Conservation (phyloP, 225 moss, liverwort and hornwort genomes). For the Polytrichum commune region DNA sequence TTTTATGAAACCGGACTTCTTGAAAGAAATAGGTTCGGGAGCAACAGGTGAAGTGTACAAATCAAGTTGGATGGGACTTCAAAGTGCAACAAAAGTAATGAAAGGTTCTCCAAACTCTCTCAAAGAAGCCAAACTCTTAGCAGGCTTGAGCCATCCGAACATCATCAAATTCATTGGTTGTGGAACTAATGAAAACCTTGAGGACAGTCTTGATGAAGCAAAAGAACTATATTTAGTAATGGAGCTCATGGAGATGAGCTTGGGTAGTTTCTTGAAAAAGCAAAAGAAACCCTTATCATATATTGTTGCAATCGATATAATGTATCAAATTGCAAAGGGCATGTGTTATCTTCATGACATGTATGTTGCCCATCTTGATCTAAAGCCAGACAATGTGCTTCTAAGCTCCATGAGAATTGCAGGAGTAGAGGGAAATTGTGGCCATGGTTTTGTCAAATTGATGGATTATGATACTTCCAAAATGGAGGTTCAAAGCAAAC, state of each 20-base stretch:
- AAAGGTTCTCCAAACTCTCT: neutral
- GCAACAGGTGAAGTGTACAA: neutral
- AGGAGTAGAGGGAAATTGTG: neutral
- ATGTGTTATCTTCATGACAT: slow-evolving; percentile 5
- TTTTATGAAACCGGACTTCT: too few relatives aligned
- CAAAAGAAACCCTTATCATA: neutral
- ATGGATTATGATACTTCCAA: slow-evolving; percentile 1
- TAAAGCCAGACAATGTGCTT: slow-evolving; percentile 8
- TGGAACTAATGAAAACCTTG: neutral
- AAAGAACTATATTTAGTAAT: neutral
- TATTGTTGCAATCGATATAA: neutral
- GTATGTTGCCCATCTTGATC: slow-evolving; percentile 2
- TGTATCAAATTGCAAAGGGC: slow-evolving; percentile 3
- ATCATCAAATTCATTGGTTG: slow-evolving; percentile 19
- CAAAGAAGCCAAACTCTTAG: slow-evolving; percentile 15
- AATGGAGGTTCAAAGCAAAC: neutral
- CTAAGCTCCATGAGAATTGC: neutral
- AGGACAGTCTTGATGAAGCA: neutral
- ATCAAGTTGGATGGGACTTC: slow-evolving; percentile 11
- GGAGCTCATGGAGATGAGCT: neutral
- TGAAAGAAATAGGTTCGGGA: too few relatives aligned
- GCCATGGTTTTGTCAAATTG: neutral
- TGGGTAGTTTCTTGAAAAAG: neutral
- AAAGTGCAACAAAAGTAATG: slow-evolving; percentile 19
- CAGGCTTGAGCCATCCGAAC: slow-evolving; percentile 10